A percentile compares a stretch with the other conserved stretches of the same genome.
Evolutionary conservation across 257 asterid species (phyloP).

Genomic region (Fraxinus pennsylvanica): DNA sequence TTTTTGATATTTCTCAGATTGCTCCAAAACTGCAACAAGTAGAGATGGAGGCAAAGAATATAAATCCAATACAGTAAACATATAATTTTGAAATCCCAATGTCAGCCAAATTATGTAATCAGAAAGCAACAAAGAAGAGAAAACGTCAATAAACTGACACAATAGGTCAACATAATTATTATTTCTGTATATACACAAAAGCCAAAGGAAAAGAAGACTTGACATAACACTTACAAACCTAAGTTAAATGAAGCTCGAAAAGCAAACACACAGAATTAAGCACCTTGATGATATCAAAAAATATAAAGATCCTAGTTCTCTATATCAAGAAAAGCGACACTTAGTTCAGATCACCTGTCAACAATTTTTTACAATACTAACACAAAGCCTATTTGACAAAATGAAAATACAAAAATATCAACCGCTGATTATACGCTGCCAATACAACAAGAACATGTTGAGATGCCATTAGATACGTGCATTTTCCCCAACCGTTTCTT

Average conservation of each 20-base stretch:
- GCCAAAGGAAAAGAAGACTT: background rate
- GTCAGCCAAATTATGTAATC: slow-evolving; percentile 12
- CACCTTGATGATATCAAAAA: background rate
- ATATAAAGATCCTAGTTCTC: background rate
- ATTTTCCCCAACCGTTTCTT: background rate
- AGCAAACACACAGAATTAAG: background rate
- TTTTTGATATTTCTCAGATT: slow-evolving; percentile 89
- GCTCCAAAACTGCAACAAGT: slow-evolving; percentile 75
- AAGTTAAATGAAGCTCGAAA: background rate
- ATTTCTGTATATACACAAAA: background rate
- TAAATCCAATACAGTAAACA: slow-evolving; percentile 1
- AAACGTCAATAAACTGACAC: background rate
- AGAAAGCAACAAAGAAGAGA: slow-evolving; percentile 1
- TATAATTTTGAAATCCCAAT: background rate
- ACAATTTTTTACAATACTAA: too few species aligned
- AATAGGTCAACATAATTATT: background rate
- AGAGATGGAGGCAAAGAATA: slow-evolving; percentile 9
- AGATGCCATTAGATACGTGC: background rate
- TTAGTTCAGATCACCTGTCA: background rate
- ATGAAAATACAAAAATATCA: too few species aligned
- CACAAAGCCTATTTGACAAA: background rate
- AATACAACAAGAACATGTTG: background rate
- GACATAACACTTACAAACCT: background rate
- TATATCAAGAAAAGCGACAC: background rate
- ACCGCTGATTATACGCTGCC: background rate